These are phyloP conservation scores for Hymenoscyphus infarciens DNA, from an alignment of 2,329 filamentous ascomycete species.

Conservation along the genomic window DNA sequence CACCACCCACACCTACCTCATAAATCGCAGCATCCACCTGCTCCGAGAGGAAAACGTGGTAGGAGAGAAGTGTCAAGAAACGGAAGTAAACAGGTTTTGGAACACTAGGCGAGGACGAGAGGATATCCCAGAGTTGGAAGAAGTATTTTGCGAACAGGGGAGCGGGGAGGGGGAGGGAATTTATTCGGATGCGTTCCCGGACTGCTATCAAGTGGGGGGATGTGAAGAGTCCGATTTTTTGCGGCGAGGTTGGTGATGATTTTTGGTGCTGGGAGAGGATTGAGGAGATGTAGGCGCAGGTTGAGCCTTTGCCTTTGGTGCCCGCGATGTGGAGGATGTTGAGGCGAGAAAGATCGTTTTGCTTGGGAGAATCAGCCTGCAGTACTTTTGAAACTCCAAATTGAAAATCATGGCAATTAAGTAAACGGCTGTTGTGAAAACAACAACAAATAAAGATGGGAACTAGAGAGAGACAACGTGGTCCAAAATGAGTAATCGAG, in stretches of 20 bases:
- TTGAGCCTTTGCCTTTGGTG: slow-evolving; percentile 75
- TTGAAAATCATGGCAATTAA: no score
- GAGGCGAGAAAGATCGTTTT: slow-evolving; percentile 47
- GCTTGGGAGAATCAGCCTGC: slow-evolving; percentile 15
- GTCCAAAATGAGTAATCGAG: no score
- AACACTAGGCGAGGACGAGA: slow-evolving; percentile 35
- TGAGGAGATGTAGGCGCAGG: slow-evolving; percentile 63
- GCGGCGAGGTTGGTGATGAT: slow-evolving; percentile 25
- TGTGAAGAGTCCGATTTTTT: slow-evolving; percentile 58
- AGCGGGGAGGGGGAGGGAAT: slow-evolving; percentile 55
- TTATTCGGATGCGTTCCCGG: slow-evolving; percentile 63
- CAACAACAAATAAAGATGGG: background rate
- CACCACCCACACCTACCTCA: slow-evolving; percentile 65
- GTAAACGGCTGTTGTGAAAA: background rate
- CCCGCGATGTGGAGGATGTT: slow-evolving; percentile 69
- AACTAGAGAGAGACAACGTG: no score
- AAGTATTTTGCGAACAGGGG: slow-evolving; percentile 61
- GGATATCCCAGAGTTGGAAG: slow-evolving; percentile 62
- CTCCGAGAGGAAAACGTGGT: slow-evolving; percentile 63
- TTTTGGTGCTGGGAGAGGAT: slow-evolving; percentile 53
- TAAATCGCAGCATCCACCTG: slow-evolving; percentile 60
- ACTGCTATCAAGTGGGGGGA: slow-evolving; percentile 67
- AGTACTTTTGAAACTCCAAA: background rate
- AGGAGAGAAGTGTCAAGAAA: slow-evolving; percentile 62
- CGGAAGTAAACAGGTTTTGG: slow-evolving; percentile 55